Conservation (phyloP, 257 asterid genomes). For the Solanum piurae region DNA sequence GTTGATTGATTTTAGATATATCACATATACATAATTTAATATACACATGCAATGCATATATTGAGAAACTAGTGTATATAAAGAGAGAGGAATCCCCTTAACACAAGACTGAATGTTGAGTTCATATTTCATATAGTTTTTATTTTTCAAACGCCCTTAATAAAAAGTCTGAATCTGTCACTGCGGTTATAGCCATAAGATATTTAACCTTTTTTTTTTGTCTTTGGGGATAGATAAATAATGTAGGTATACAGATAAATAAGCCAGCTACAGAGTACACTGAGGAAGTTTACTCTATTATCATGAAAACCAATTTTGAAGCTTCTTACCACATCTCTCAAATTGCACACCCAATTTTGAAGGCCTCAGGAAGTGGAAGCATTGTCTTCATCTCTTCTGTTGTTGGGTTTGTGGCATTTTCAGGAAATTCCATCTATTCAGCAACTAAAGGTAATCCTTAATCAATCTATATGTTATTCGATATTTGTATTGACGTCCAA, state of each 20-base stretch:
- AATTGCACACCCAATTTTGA: background rate
- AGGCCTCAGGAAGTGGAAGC: background rate
- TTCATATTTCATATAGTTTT: too few relatives aligned
- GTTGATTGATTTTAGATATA: background rate
- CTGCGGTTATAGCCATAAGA: rapidly evolving
- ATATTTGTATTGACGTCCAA: too few relatives aligned
- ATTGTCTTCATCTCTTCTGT: background rate
- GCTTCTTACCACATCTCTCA: background rate
- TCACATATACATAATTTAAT: background rate
- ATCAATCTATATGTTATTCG: rapidly evolving
- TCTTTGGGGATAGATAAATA: background rate
- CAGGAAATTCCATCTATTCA: background rate
- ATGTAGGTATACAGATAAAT: background rate
- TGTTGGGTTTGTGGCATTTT: background rate
- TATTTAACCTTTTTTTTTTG: background rate
- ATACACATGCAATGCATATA: too few relatives aligned
- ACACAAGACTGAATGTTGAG: too few relatives aligned
- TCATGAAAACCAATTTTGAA: background rate
- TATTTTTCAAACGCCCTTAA: too few relatives aligned
- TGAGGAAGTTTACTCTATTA: background rate
- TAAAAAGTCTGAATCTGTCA: rapidly evolving
- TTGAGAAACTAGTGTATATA: too few relatives aligned
- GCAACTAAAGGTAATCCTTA: background rate
- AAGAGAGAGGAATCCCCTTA: background rate
- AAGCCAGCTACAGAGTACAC: background rate